Evolutionary conservation across 2,329 filamentous ascomycete genomes (phyloP), one percentile per base, ranked within the genome.

Genomic region (Podosphaera fusca): DNA sequence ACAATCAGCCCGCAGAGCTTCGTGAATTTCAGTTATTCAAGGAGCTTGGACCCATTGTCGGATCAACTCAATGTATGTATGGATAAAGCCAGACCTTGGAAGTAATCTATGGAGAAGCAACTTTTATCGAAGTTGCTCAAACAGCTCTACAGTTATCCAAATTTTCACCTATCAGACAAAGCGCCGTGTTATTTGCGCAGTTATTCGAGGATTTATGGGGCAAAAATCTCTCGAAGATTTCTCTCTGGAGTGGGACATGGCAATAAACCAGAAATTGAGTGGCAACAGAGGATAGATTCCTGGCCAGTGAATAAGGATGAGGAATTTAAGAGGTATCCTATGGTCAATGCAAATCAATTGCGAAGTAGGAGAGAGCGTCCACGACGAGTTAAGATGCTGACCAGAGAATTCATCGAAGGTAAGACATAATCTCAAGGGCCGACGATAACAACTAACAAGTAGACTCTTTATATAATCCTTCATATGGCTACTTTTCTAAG

Each of bases 341-440:
- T 84, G 67, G 84, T 98, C 54, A 94, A 88, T 7, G 79, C 87
- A n/a, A 76, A 84, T 61, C 82, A 87, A 60, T 72, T 98, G 62
- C 81, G 83, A 63, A 73, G 70, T 62, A 77, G 85, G 56, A 81
- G 73, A 56, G 83, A 94, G 67, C 75, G 92, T 65, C 92, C 92
- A 50, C 79, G 79, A 66, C 78, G 85, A 69, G 89, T 95, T 63
- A 95, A 95, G 78, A 98, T 98, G 92, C 73, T 95, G 66, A 85
- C 94, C 68, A 79, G 94, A 62, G 94, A 98, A 74, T 98, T 98
- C 67, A 92, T 98, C 67, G 92, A 98, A 69, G 89, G 85, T 88
- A 67, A 62, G 69, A 68, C 36, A 30, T 31, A 54, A 38, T 55
- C 35, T 46, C 14, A 29, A 6, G 40, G 31, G 8, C 47, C 9